phyloP scores from a whole-genome alignment of 2,329 filamentous ascomycete genomes.

The Trichoderma koningii region DNA sequence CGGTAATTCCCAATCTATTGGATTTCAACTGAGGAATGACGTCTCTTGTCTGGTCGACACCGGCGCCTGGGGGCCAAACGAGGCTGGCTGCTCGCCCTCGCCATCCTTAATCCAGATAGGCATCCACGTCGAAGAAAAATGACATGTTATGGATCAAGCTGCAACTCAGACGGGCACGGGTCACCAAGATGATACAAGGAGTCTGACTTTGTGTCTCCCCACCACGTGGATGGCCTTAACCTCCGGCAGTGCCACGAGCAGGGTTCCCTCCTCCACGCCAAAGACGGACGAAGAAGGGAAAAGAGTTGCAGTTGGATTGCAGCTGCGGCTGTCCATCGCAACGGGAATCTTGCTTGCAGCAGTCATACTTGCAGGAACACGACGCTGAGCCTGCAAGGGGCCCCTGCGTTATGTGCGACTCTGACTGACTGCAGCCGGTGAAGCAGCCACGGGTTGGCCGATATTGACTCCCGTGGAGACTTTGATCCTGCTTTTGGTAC shows the following conservation, averaged over 20 bases:
- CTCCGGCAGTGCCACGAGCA: constrained; percentile 12
- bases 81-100: constrained; percentile 9
- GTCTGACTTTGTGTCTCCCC: constrained; percentile 8
- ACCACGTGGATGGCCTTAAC: constrained; percentile 13
- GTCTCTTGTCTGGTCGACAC: constrained; percentile 3
- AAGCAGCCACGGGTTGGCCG: constrained; percentile 17
- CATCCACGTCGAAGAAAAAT: background rate
- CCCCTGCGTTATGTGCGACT: background rate
- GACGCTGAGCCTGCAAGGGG: constrained; percentile 4
- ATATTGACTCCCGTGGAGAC: background rate
- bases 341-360: background rate
- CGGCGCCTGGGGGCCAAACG: constrained; percentile 9
- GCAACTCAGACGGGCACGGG: too few species aligned
- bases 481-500: background rate
- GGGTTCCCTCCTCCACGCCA: background rate
- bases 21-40: background rate
- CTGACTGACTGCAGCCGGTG: constrained; percentile 11
- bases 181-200: background rate
- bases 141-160: background rate
- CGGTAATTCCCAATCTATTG: background rate
- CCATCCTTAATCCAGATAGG: constrained; percentile 11
- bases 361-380: constrained; percentile 11
- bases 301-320: background rate
- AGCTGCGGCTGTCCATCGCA: background rate
- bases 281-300: background rate